phyloP scores from a whole-genome alignment of 495 filamentous ascomycete species.

The Hypoxylon rickii region DNA sequence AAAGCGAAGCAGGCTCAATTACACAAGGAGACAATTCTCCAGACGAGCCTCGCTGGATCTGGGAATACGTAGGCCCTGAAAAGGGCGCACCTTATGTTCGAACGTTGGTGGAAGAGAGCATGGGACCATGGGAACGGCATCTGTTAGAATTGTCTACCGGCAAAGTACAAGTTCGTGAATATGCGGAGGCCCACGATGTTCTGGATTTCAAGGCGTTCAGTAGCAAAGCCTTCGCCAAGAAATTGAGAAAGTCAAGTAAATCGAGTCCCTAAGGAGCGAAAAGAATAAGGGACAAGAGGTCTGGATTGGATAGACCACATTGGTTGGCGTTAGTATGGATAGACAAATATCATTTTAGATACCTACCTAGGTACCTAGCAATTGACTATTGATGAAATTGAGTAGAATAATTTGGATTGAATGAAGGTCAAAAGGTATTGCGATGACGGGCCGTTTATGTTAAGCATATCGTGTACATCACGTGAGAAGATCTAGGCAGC shows the following conservation, averaged over 20 bases:
- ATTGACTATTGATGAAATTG: too few species aligned
- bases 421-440: too few species aligned
- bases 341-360: slow-evolving; percentile 10
- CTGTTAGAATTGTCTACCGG: slow-evolving; percentile 50
- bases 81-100: slow-evolving; percentile 39
- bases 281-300: neutral
- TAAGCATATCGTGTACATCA: too few species aligned
- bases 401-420: neutral
- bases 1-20: neutral
- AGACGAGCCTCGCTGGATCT: slow-evolving; percentile 49
- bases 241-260: slow-evolving; percentile 4
- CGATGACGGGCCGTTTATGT: too few species aligned
- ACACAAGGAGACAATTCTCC: neutral
- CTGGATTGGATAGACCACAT: slow-evolving; percentile 4
- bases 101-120: slow-evolving; percentile 53
- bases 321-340: slow-evolving; percentile 24
- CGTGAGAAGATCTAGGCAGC: too few species aligned
- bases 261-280: neutral
- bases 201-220: slow-evolving; percentile 16
- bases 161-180: slow-evolving; percentile 42
- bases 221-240: slow-evolving; percentile 6
- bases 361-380: too few species aligned
- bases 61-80: slow-evolving; percentile 55
- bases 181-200: slow-evolving; percentile 39
- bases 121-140: slow-evolving; percentile 56